Evolutionary conservation across 228 moss, liverwort and hornwort species (phyloP).

Genomic region (Sphagnum magellanicum): DNA sequence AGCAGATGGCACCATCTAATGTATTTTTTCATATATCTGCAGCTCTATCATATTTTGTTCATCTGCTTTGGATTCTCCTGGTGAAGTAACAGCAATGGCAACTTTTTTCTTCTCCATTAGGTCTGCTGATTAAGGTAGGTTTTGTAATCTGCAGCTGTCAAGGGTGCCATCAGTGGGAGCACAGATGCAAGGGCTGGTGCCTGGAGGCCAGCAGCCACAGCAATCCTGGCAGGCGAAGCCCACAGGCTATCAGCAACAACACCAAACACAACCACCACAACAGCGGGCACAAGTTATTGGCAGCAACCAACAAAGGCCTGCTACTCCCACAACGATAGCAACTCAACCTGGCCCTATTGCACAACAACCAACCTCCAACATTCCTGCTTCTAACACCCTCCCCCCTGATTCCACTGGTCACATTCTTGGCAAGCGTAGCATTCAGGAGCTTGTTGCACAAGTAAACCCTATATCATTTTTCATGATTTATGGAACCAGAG

Average conservation of each 20-base stretch:
- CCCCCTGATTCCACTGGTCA: conserved; percentile 54
- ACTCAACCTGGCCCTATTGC: conserved; percentile 24
- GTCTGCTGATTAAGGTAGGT: conserved; percentile 29
- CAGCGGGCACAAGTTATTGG: conserved; percentile 27
- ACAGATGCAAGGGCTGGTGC: conserved; percentile 55
- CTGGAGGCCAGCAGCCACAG: conserved; percentile 31
- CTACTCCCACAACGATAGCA: conserved; percentile 31
- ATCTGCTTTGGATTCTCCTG: no score
- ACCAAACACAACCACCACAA: background rate
- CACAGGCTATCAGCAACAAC: conserved; percentile 31
- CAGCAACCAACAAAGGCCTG: conserved; percentile 49
- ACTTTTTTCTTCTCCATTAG: conserved; percentile 24
- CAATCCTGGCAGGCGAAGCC: conserved; percentile 33
- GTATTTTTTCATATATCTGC: no score
- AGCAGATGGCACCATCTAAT: conserved; percentile 24
- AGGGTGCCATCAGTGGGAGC: conserved; percentile 46
- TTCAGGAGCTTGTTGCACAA: conserved; percentile 87
- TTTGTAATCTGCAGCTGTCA: conserved; percentile 30
- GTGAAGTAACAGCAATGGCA: conserved; percentile 13
- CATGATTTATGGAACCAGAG: background rate
- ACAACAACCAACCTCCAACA: conserved; percentile 30
- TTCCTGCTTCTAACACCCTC: conserved; percentile 30
- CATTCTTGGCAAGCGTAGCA: conserved; percentile 88
- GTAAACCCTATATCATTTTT: conserved; percentile 6
- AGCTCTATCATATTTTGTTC: no score